Evolutionary conservation across 192 early-diverging fungal genomes (phyloP), one percentile per base, ranked within the genome.

Genomic region (Jimgerdemannia flammicorona): DNA sequence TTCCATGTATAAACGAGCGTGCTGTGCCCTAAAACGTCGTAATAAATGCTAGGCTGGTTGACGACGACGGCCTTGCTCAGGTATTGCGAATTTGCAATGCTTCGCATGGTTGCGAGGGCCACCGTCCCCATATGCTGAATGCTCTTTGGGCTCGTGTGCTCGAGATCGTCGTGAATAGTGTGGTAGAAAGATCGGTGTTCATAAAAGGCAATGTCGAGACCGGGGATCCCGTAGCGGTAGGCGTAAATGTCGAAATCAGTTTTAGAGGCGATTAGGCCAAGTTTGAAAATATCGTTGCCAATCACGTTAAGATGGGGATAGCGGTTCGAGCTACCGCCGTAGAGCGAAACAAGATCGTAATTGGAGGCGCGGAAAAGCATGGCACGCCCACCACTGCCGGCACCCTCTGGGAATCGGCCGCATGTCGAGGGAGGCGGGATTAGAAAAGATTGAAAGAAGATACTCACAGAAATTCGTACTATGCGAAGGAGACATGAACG

Each of bases 171-270:
- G 68, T 82, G 80, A 54, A 80, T 76, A 3, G 91, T 87, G 74
- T 93, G 91, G 66, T 93, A 93, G 20, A 89, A 81, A 18, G 84
- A 86, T 77, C 91, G 84, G 73, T 82, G 84, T 69, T 86, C 84
- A 11, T 89, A 88, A 42, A 93, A 91, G 0, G 90, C 89, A 76
- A 93, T 80, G 72, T 93, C 91, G 4, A 93, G 78, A 2, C 91
- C 91, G 3, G 90, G 91, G 4, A 90, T 81, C 10, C 87, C 87
- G 66, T 87, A 78, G 44, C 73, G 74, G 43, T 78, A 76, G 14
- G 90, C 87, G 80, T 88, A 93, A 8, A 89, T 77, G 19, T 86
- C 86, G 78, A 86, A 93, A 82, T 93, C 91, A 9, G 91, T 93
- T 71, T 84, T 87, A 67, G 84, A 84, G 67, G 44, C 84, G 40